These are phyloP conservation scores for Fusarium caatingaense DNA, from an alignment of 2,329 filamentous ascomycete species.

Conservation along the genomic window DNA sequence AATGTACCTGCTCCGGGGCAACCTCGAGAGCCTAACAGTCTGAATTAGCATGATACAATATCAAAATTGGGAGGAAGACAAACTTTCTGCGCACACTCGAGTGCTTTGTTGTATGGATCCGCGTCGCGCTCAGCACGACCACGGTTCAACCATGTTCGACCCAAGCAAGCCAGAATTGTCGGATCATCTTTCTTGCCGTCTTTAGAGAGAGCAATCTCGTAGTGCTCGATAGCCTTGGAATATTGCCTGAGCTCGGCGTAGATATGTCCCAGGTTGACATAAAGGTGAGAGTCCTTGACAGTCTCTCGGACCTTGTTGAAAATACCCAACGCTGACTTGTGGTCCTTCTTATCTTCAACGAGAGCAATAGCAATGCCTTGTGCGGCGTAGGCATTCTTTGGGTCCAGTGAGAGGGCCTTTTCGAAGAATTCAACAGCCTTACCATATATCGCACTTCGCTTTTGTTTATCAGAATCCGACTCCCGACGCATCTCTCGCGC, in stretches of 20 bases:
- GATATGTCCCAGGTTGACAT: constrained; percentile 92
- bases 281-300: constrained; percentile 86
- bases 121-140: constrained; percentile 72
- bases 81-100: constrained; percentile 74
- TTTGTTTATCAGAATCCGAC: constrained; percentile 89
- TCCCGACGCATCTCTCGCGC: constrained; percentile 95
- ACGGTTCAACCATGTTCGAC: constrained; percentile 86
- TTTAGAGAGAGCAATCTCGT: constrained; percentile 85
- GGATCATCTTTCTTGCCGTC: constrained; percentile 80
- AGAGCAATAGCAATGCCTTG: constrained; percentile 96
- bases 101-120: constrained; percentile 66
- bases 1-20: constrained; percentile 85
- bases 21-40: constrained; percentile 74
- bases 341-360: constrained; percentile 93
- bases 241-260: constrained; percentile 92
- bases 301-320: constrained; percentile 93
- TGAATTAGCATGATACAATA: constrained; percentile 21
- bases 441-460: constrained; percentile 85
- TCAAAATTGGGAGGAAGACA: constrained; percentile 31
- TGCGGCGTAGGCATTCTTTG: constrained; percentile 94
- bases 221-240: constrained; percentile 91
- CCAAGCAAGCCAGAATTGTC: constrained; percentile 84
- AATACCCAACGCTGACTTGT: constrained; percentile 82
- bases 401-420: constrained; percentile 94
- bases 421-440: constrained; percentile 98